Conservation (phyloP, 1,284 basidiomycete species). For the Entoloma clypeatum region DNA sequence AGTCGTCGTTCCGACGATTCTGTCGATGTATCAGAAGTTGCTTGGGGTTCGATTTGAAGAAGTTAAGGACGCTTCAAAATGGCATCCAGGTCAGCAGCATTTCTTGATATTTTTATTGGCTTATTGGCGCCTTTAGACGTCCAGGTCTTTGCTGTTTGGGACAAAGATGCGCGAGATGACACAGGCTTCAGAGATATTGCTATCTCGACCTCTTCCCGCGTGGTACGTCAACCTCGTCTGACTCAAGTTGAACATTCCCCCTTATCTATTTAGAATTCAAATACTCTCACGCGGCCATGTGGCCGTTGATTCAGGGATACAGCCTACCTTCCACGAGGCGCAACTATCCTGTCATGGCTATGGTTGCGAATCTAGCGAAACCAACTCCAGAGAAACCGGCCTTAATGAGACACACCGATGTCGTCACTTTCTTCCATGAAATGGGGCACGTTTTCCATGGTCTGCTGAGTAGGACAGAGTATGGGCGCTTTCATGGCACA, state of each 20-base stretch:
- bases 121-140: slow-evolving; percentile 47
- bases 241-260: not conserved
- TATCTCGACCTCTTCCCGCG: slow-evolving; percentile 87
- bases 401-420: slow-evolving; percentile 78
- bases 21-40: slow-evolving; percentile 77
- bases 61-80: slow-evolving; percentile 55
- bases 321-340: slow-evolving; percentile 50
- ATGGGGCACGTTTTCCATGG: slow-evolving; percentile 90
- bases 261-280: slow-evolving; percentile 51
- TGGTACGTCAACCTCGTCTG: slow-evolving; percentile 40
- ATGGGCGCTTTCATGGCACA: slow-evolving; percentile 77
- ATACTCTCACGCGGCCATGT: slow-evolving; percentile 85
- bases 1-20: slow-evolving; percentile 73
- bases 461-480: slow-evolving; percentile 68
- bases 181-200: slow-evolving; percentile 71
- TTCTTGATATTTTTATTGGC: not conserved
- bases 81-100: slow-evolving; percentile 66
- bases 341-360: slow-evolving; percentile 70
- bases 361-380: slow-evolving; percentile 88
- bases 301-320: slow-evolving; percentile 68
- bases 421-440: slow-evolving; percentile 79
- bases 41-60: slow-evolving; percentile 71
- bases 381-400: slow-evolving; percentile 76
- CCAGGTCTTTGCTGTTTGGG: slow-evolving; percentile 79
- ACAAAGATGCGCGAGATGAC: slow-evolving; percentile 64